Conservation (phyloP, 139 green algal genomes). For the Limnomonas spitsbergensis region DNA sequence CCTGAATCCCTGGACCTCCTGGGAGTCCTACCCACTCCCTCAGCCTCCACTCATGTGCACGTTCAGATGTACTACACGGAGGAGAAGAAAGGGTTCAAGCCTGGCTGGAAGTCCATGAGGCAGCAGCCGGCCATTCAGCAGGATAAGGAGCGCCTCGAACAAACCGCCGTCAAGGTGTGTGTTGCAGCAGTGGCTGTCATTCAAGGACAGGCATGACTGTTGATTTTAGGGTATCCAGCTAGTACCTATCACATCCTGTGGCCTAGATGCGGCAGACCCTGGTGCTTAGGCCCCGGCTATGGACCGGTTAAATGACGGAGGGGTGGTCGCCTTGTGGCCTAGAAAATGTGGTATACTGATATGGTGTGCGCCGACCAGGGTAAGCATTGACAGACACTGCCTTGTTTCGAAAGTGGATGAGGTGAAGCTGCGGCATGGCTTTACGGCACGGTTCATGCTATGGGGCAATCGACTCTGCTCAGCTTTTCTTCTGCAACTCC, state of each 20-base stretch:
- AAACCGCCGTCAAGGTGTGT: not conserved
- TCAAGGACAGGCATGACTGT: not conserved
- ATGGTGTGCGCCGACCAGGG: too few species aligned
- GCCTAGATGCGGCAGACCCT: not conserved
- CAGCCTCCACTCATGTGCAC: too few species aligned
- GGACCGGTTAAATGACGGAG: not conserved
- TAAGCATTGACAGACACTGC: too few species aligned
- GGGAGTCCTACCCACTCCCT: too few species aligned
- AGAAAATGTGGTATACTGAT: not conserved
- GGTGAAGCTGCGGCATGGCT: too few species aligned
- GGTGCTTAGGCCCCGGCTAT: not conserved
- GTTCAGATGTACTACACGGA: constrained; percentile 13
- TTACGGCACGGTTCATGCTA: too few species aligned
- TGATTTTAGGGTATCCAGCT: not conserved
- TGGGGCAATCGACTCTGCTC: too few species aligned
- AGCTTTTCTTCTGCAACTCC: too few species aligned
- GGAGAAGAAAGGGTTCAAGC: constrained; percentile 16
- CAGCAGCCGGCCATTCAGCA: constrained; percentile 2
- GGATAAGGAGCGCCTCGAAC: not conserved
- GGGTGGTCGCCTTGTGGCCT: not conserved
- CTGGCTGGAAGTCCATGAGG: not conserved
- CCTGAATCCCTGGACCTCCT: too few species aligned
- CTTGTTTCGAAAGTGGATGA: too few species aligned
- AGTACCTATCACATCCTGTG: not conserved
- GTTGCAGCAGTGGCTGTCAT: not conserved